Evolutionary conservation across 257 asterid species (phyloP).

Genomic region (Solanum piurae): DNA sequence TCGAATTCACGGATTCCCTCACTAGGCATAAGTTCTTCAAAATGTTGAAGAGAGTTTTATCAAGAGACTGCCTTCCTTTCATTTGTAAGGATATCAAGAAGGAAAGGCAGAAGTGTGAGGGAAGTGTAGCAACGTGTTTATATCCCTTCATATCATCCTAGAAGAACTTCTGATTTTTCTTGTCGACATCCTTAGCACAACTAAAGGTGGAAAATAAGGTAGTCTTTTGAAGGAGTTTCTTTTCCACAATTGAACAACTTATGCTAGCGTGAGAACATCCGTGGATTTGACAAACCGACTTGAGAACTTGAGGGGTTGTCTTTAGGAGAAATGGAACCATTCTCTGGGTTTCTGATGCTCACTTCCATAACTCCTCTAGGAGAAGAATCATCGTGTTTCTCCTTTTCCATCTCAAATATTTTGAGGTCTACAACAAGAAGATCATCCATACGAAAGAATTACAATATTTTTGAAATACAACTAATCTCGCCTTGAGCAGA

Average conservation of each 20-base stretch:
- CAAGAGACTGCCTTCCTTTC: no score
- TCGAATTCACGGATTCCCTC: neutral
- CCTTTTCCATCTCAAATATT: slow-evolving; percentile 17
- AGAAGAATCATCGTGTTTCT: slow-evolving; percentile 13
- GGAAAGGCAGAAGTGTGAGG: neutral
- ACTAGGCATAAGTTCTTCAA: slow-evolving; percentile 22
- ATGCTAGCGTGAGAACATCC: slow-evolving; percentile 26
- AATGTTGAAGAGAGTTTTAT: slow-evolving; percentile 21
- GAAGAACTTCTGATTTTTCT: slow-evolving; percentile 15
- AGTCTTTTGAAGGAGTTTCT: slow-evolving; percentile 13
- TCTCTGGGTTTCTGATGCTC: slow-evolving; percentile 5
- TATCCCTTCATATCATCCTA: neutral
- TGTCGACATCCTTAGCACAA: slow-evolving; percentile 18
- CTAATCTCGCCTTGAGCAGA: slow-evolving; percentile 34
- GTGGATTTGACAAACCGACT: neutral
- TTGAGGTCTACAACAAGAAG: slow-evolving; percentile 25
- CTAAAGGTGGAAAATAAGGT: slow-evolving; percentile 26
- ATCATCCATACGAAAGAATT: neutral
- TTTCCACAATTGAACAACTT: slow-evolving; percentile 36
- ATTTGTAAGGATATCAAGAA: no score
- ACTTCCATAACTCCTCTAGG: slow-evolving; percentile 24
- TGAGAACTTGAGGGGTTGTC: neutral
- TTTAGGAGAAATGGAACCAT: neutral
- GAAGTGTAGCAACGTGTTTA: slow-evolving; percentile 4
- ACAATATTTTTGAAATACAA: neutral